Base-by-base conservation (phyloP, 495 filamentous ascomycete species). In the Aspergillus sparsus region DNA sequence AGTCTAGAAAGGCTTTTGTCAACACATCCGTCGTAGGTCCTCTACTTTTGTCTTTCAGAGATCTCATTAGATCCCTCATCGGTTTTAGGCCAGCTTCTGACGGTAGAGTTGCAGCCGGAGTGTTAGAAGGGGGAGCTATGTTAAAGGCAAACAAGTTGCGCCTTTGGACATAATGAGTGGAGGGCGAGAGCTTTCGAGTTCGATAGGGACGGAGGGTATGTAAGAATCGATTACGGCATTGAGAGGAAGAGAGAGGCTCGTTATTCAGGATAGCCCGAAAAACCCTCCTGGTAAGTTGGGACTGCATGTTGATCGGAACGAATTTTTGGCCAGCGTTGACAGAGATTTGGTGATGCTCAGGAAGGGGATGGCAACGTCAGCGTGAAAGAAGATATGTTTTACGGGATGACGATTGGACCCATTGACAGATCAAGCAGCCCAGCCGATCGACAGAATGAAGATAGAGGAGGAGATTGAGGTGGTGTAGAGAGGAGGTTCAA, bases 201-300 rank as follows among this genome's bases (percentile, higher is more conserved):
- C 71, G 70, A 37, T 61, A 50, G 6, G 63, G 62, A 9, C 71
- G 70, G 18, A 71, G 62, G 6, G 69, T 70, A 63, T 76, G 72
- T 36, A 75, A 54, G 7, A 79, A 61, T 63, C 71, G 69, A 50
- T 66, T 57, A 50, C 68, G 72, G 39, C 78, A 79, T 67, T 69
- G 67, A 9, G 80, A 68, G 58, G 76, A 82, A 44, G 68, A 73
- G 66, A 87, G 72, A 56, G 85, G 82, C 67, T 87, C 80, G 72
- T 85, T 85, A 66, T 85, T 79, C 60, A 90, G 78, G 55, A 93
- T 80, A 63, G 84, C 83, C 57, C 83, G 82, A 69, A 92, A 89
- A 63, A 91, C 86, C 70, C 82, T 75, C 73, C 87, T 83, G 51
- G 90, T 87, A 64, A 96, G 83, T 68, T 91, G 88, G 72, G 91